Percentiles rank a stretch among this genome's conserved stretches.
Evolutionary conservation across 2,329 filamentous ascomycete species (phyloP).

Genomic region (Ophiognomonia clavigignenti-juglandacearum): DNA sequence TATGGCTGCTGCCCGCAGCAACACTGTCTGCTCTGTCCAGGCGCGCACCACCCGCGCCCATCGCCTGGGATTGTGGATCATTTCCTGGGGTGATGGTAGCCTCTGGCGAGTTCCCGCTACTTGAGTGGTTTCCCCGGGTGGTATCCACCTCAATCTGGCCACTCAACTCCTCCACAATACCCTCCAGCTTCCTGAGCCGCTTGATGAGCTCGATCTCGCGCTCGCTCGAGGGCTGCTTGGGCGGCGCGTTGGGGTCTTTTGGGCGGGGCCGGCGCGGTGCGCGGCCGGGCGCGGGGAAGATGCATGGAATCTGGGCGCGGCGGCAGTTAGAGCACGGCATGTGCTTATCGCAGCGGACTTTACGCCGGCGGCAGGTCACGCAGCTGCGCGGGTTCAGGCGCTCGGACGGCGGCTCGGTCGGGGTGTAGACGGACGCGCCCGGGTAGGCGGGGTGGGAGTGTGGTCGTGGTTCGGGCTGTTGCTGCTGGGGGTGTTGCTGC

Average conservation of each 20-base stretch:
- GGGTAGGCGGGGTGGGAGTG: slow-evolving; percentile 19
- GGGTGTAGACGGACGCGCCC: slow-evolving; percentile 24
- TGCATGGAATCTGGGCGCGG: slow-evolving; percentile 64
- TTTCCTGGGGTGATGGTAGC: slow-evolving; percentile 15
- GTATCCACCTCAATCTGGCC: slow-evolving; percentile 57
- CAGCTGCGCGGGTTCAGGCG: slow-evolving; percentile 21
- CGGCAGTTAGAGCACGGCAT: slow-evolving; percentile 73
- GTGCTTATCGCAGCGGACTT: slow-evolving; percentile 75
- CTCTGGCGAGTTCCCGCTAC: slow-evolving; percentile 34
- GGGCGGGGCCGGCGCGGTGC: slow-evolving; percentile 63
- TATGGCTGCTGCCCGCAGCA: slow-evolving; percentile 16
- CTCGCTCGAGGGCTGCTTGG: slow-evolving; percentile 56
- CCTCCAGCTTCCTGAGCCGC: slow-evolving; percentile 66
- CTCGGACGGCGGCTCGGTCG: slow-evolving; percentile 19
- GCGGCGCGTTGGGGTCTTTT: slow-evolving; percentile 59
- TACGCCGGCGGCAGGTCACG: slow-evolving; percentile 28
- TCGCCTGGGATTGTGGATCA: slow-evolving; percentile 20
- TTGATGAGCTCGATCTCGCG: slow-evolving; percentile 67
- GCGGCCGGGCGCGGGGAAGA: slow-evolving; percentile 70
- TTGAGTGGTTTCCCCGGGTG: slow-evolving; percentile 30
- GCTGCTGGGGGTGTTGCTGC: no score
- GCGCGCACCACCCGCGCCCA: slow-evolving; percentile 6
- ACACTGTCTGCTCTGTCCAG: slow-evolving; percentile 20
- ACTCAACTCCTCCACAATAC: slow-evolving; percentile 67
- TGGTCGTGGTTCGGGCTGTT: slow-evolving; percentile 13